These are phyloP conservation scores for Leccinum rimulosum DNA, from an alignment of 768 basidiomycete species.

Conservation along the genomic window DNA sequence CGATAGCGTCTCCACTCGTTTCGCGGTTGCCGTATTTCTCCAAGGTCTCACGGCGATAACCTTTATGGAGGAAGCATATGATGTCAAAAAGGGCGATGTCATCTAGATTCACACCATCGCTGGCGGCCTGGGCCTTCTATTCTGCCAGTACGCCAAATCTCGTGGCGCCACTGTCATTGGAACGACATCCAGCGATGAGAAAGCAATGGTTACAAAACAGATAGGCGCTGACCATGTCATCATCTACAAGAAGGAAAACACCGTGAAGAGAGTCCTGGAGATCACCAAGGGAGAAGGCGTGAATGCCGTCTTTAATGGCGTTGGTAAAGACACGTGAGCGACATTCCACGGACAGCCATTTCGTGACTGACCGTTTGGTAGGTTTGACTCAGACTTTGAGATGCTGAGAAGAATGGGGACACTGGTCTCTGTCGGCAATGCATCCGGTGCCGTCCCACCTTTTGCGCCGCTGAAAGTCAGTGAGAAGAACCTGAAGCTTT, in stretches of 20 bases:
- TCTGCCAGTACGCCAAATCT: conserved; percentile 65
- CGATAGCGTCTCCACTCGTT: conserved; percentile 49
- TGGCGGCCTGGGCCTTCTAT: conserved; percentile 77
- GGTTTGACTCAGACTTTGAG: conserved; percentile 78
- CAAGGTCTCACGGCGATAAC: conserved; percentile 79
- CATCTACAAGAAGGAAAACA: conserved; percentile 72
- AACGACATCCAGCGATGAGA: conserved; percentile 82
- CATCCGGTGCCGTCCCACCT: conserved; percentile 79
- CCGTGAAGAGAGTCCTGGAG: conserved; percentile 68
- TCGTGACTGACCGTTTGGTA: conserved; percentile 25
- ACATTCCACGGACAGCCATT: not conserved
- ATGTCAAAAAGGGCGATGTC: conserved; percentile 74
- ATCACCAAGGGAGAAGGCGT: conserved; percentile 80
- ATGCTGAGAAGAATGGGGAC: conserved; percentile 85
- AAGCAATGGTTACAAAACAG: conserved; percentile 74
- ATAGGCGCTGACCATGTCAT: conserved; percentile 89
- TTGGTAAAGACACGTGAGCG: conserved; percentile 92
- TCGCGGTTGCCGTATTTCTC: conserved; percentile 64
- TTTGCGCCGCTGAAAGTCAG: conserved; percentile 71
- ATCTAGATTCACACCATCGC: conserved; percentile 90
- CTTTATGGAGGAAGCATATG: conserved; percentile 82
- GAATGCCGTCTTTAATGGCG: conserved; percentile 88
- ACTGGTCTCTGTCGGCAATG: conserved; percentile 87
- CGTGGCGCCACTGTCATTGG: conserved; percentile 90
- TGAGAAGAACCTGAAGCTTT: conserved; percentile 78